phyloP scores from a whole-genome alignment of 768 basidiomycete species.

The Boletus fagicola region DNA sequence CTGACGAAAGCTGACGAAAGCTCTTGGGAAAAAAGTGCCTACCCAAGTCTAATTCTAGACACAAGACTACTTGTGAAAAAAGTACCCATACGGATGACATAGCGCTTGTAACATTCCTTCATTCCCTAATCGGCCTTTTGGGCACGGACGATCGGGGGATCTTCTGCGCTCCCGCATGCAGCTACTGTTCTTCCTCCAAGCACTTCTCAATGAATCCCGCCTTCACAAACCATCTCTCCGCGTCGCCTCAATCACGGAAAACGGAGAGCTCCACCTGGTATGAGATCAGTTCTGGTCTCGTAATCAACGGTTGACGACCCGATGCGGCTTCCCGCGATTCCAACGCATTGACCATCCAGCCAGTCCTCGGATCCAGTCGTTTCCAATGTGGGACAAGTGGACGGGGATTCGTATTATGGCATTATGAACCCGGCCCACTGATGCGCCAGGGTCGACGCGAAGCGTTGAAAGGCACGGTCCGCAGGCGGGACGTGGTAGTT shows the following conservation, averaged over 20 bases:
- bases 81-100: not conserved
- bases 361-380: not conserved
- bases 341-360: not conserved
- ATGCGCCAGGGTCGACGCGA: not conserved
- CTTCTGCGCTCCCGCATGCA: not conserved
- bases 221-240: not conserved
- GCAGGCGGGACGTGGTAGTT: too few relatives aligned
- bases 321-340: not conserved
- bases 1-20: not conserved
- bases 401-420: not conserved
- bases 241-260: not conserved
- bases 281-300: not conserved
- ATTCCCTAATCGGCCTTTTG: not conserved
- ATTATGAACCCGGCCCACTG: not conserved
- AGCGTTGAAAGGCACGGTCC: not conserved
- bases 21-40: not conserved
- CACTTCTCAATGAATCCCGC: not conserved
- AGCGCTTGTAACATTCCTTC: not conserved
- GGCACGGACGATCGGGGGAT: not conserved
- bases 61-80: too few relatives aligned
- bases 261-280: not conserved
- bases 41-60: not conserved
- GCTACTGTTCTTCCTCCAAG: not conserved
- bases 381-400: not conserved
- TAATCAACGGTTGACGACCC: not conserved